Percentiles rank a stretch among this genome's conserved stretches.
Conservation (phyloP, 2,329 filamentous ascomycete genomes). For the Rhinocladiella mackenziei region DNA sequence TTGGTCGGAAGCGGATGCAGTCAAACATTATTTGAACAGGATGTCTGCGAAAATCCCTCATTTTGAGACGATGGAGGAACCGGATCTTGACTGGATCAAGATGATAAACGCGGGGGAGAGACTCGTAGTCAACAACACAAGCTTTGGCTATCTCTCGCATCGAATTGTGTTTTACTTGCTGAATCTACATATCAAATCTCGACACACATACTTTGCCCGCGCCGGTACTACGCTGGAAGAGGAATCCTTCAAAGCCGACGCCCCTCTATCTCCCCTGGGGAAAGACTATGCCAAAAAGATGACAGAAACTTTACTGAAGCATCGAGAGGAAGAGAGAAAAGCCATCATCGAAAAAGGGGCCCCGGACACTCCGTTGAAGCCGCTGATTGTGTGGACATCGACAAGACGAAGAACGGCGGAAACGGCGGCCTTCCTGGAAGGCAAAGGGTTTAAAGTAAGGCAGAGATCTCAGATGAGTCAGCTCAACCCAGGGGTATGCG, state of each 20-base stretch:
- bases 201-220: conserved; percentile 33
- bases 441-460: conserved; percentile 76
- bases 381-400: conserved; percentile 90
- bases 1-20: conserved; percentile 88
- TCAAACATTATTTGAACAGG: conserved; percentile 81
- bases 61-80: conserved; percentile 94
- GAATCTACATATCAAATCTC: conserved; percentile 91
- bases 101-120: conserved; percentile 97
- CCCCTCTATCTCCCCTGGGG: conserved; percentile 75
- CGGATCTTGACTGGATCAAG: conserved; percentile 94
- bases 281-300: conserved; percentile 77
- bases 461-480: conserved; percentile 96
- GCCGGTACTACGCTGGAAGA: conserved; percentile 82
- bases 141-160: conserved; percentile 93
- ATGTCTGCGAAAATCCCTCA: conserved; percentile 91
- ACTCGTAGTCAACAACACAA: conserved; percentile 94
- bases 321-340: conserved; percentile 76
- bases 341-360: conserved; percentile 66
- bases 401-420: conserved; percentile 86
- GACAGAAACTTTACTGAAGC: conserved; percentile 75
- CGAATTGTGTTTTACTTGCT: conserved; percentile 97
- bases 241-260: conserved; percentile 88
- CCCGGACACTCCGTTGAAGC: conserved; percentile 64
- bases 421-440: conserved; percentile 76
- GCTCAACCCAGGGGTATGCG: conserved; percentile 92